These are phyloP conservation scores for Rhodotorula sp. DNA, from an alignment of 1,284 basidiomycete species.

Conservation along the genomic window DNA sequence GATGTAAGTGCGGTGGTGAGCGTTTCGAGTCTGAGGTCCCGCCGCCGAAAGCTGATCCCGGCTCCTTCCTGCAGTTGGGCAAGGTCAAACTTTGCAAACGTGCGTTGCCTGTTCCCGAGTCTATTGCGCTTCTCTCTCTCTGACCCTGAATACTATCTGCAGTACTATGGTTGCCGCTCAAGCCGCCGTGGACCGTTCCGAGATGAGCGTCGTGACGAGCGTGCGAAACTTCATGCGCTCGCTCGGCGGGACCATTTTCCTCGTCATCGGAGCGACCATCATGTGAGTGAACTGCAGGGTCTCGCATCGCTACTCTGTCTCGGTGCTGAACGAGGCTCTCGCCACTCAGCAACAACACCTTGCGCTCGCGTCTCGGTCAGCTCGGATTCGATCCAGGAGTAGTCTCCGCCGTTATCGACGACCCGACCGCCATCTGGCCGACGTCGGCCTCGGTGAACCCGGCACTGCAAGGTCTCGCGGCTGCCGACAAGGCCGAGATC, in stretches of 20 bases:
- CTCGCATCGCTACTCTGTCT: neutral
- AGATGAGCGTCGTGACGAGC: slow-evolving; percentile 69
- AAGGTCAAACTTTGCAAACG: slow-evolving; percentile 56
- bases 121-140: no score
- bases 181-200: slow-evolving; percentile 62
- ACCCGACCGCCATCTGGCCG: slow-evolving; percentile 44
- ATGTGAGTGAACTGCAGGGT: slow-evolving; percentile 32
- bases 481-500: slow-evolving; percentile 52
- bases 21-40: no score
- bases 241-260: slow-evolving; percentile 62
- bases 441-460: neutral
- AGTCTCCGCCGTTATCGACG: slow-evolving; percentile 51
- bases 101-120: no score
- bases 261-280: slow-evolving; percentile 61
- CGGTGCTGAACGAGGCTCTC: no score
- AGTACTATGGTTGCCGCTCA: slow-evolving; percentile 64
- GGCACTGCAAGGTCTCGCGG: slow-evolving; percentile 50
- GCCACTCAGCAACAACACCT: slow-evolving; percentile 57
- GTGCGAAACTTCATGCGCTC: slow-evolving; percentile 66
- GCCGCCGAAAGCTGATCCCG: neutral
- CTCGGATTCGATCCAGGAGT: slow-evolving; percentile 49
- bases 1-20: slow-evolving; percentile 41
- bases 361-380: slow-evolving; percentile 52
- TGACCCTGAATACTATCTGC: no score
- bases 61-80: slow-evolving; percentile 52